Base-by-base conservation (phyloP, 352 stramenopile species). In the Phytophthora ohioensis region DNA sequence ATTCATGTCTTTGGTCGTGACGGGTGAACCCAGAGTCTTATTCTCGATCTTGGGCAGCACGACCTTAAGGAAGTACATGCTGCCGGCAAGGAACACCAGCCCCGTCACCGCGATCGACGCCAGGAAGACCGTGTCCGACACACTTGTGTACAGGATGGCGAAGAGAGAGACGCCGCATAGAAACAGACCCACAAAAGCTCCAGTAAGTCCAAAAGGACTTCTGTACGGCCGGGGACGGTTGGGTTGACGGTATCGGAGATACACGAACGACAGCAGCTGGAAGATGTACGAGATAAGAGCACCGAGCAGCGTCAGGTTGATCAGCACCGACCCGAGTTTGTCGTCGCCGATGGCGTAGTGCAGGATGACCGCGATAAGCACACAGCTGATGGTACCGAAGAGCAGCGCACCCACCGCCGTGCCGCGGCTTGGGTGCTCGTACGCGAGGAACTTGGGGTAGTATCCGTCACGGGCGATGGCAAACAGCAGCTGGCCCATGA, bases 231-330 rank as follows among this genome's bases (percentile, higher is more conserved):
- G 76, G 12, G 59, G 64, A 13, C 82, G 74, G 38, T 86, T 76
- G 7, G 82, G 82, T 36, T 90, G 80, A 34, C 76, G 68, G 48
- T 79, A 53, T 30, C 82, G 80, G 56, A 90, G 71, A 15, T 61
- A 75, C n/a, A 90, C 79, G 61, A 90, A 90, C 46, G 82, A 80
- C n/a, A 77, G 63, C 39, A 90, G 67, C 68, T 90, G 80, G 55
- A 90, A 88, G 21, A 79, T 66, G 66, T 90, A 90, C 55, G 80
- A 88, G 58, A 90, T 66, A 43, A 90, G 75, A n/a, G 67, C 67
- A 6, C 59, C 67, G 51, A 74, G 34, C 12, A 74, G 46, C 34
- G 67, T 74, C 45, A 74, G 75, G 67, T 90, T 87, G 75, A 90
- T 87, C n/a, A 90, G 61, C 31, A 88, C 80, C 11, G 78, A 81